Evolutionary conservation across 176 grass and related monocot genomes (phyloP).

Genomic region (Saccharum officinarum): DNA sequence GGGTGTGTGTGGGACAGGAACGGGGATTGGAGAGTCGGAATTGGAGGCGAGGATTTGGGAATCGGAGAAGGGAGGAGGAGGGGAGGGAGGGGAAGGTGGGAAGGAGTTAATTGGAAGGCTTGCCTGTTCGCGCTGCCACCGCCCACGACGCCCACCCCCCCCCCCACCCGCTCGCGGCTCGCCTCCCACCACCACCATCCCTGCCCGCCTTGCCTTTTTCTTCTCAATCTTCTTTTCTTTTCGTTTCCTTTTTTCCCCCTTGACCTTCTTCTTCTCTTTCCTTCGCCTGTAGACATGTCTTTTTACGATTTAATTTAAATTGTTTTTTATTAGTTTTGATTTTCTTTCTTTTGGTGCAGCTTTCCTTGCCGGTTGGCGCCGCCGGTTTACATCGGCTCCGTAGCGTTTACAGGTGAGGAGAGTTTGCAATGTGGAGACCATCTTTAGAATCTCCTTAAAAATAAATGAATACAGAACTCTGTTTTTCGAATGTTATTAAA

Average conservation of each 20-base stretch:
- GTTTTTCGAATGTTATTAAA: too few species aligned
- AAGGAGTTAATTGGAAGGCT: constrained; percentile 48
- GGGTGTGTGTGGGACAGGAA: not conserved
- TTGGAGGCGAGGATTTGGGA: constrained; percentile 9
- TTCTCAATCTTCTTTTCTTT: not conserved
- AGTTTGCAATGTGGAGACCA: too few species aligned
- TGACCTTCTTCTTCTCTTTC: not conserved
- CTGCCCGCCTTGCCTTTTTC: not conserved
- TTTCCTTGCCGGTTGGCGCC: not conserved
- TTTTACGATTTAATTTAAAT: not conserved
- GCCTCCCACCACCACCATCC: constrained; percentile 14
- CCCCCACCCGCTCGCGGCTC: constrained; percentile 8
- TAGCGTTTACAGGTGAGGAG: too few species aligned
- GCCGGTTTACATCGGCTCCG: not conserved
- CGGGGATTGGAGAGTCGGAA: not conserved
- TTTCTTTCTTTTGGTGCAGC: not conserved
- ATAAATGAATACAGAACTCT: too few species aligned
- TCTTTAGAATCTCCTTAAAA: too few species aligned
- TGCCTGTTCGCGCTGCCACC: constrained; percentile 52
- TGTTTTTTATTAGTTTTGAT: not conserved
- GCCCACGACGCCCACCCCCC: constrained; percentile 30
- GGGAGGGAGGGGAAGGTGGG: constrained; percentile 10
- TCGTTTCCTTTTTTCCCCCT: not conserved
- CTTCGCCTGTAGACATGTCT: not conserved
- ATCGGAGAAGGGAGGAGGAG: not conserved